Evolutionary conservation across 371 early-diverging fungal species (phyloP), one percentile per base, ranked within the genome.

Genomic region (Syncephalis fuscata): DNA sequence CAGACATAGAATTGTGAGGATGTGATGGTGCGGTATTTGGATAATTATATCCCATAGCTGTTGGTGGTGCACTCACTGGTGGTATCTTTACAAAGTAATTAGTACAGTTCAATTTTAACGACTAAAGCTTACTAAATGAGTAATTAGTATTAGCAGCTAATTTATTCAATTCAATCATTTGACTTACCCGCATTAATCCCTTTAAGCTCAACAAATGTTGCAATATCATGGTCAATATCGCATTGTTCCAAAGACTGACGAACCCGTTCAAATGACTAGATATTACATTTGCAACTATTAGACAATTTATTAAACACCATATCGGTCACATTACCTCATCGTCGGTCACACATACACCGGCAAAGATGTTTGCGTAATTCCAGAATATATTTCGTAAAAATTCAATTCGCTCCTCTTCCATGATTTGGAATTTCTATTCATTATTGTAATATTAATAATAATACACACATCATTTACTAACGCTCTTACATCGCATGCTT

Each of bases 341-440:
- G 52, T 95, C 92, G 27, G 82, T 66, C 3, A 87, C 85, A 41
- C 90, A 85, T 8, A 76, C 66, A 20, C 72, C 71, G 3, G 88
- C 81, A 5, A 91, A 62, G 22, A 91, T 68, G 55, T 93, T 93
- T 14, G 89, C 74, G 54, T 82, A 93, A 40, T 79, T 76, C 77
- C 88, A 88, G 26, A 89, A 64, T 16, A 66, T 64, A 7, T 74
- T 78, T 39, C 86, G 74, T 22, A 90, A 55, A 42, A 80, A 88
- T 44, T 90, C 84, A n/a, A 91, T 67, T 39, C 94, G 63, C 49
- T 88, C 81, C 52, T 88, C 86, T 58, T 95, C 93, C 50, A 95
- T 70, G 11, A 73, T 61, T 78, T 92, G 91, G 53, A 80, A 86
- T 45, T 60, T 64, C 78, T 73, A 44, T 2, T 44, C 4, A 8